Base-by-base conservation (phyloP, 2,329 filamentous ascomycete species). In the Alternaria arbusti region DNA sequence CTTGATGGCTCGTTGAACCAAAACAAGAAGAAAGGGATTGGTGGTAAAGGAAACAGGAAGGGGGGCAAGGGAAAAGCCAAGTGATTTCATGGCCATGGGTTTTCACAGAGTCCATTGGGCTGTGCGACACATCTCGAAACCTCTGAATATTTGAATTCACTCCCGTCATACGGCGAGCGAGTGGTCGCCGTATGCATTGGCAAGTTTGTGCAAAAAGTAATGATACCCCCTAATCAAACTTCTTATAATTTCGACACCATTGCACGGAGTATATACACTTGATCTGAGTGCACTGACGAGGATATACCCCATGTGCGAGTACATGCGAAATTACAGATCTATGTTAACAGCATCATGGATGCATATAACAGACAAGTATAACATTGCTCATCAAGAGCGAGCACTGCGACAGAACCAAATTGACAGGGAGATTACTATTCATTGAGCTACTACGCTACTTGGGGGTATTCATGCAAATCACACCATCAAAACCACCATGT, bases 1-100 rank as follows among this genome's bases (percentile, higher is more conserved):
- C 57, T 74, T 17, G 60, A 70, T 23, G 73, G 69, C 4, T 65
- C 65, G 58, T n/a, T 63, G 50, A 25, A 50, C 26, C 56, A 63
- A 22, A 63, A 65, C 63, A 57, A 63, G 50, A 64, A 51, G 52
- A 69, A 68, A 55, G 62, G 51, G 23, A 40, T 17, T 11, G 46
- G 22, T 3, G 54, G 25, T 12, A 51, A 22, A 26, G 40, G 54
- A n/a, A 32, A 52, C 6, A 56, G 30, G 43, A 23, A 25, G 30
- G 51, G 51, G 5, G 50, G 45, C 1, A 60, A 49, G 23, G 55
- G 23, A 13, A 49, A 26, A 11, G 54, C 28, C 10, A 58, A 62
- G 17, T 58, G 49, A 51, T 15, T 47, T 25, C 8, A 25, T n/a
- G 12, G 22, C 45, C 6, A 47, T 40, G 36, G 36, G 36, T 40